Evolutionary conservation across 2,329 filamentous ascomycete species (phyloP), one percentile per base, ranked within the genome.

Genomic region (Venturia effusa): DNA sequence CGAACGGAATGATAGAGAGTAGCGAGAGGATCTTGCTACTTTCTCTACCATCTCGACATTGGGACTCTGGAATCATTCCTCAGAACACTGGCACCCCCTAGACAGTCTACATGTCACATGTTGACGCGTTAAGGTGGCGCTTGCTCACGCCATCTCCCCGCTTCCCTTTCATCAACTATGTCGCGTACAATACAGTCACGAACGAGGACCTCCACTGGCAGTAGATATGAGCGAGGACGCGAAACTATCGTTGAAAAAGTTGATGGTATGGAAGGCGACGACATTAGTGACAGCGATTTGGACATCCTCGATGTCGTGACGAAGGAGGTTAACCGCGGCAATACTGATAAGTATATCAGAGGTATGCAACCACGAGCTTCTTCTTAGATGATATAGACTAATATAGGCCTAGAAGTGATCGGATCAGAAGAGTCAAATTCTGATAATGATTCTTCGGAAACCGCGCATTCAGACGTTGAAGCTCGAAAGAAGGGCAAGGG

Each of bases 221-320:
- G 10, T 7, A 32, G 22, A 8, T 57, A 57, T 57, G 51, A 57
- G 30, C 51, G 30, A 6, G 30, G 41, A 62, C 62, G 24, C 32
- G 43, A 55, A n/a, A 64, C 64, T 19, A 48, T 66, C 24, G 59
- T 59, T 19, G 19, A 27, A 19, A 57, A 57, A 15, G 8, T 57
- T 13, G 30, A 57, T 57, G 51, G 51, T 19, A 71, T 19, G 0
- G 71, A 73, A 43, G 72, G 70, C 60, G 68, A 72, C 19, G 59
- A 63, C 8, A 72, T 68, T 57, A 72, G 70, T 60, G 74, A 79
- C 64, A 75, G 78, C 65, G 79, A 79, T 48, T 71, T 81, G 54
- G 77, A 81, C 41, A 74, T 75, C 41, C 73, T 77, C 17, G 66
- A 70, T 60, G 67, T 71, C 1, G 70, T 71, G 34, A 70, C 70